Evolutionary conservation across 176 grass and related monocot species (phyloP).

Genomic region (Avena atlantica): DNA sequence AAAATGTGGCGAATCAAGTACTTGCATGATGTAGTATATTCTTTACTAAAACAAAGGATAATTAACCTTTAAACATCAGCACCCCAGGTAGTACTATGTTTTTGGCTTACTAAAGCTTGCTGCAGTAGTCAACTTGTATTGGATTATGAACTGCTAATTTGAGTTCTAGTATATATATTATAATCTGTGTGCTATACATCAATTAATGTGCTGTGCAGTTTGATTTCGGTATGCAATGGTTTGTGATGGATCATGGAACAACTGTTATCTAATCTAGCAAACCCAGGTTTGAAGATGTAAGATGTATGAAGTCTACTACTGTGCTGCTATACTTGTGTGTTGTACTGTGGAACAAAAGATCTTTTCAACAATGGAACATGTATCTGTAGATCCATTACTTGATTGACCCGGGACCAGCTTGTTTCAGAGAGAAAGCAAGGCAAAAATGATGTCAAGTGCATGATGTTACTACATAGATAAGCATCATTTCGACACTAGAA

Average conservation of each 20-base stretch:
- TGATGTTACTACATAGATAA: slow-evolving; percentile 3
- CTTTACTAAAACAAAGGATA: too few relatives aligned
- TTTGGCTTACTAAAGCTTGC: too few relatives aligned
- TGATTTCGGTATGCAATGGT: too few relatives aligned
- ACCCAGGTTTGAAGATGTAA: neutral
- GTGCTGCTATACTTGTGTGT: too few relatives aligned
- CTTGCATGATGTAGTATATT: neutral
- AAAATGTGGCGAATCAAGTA: neutral
- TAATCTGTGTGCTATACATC: too few relatives aligned
- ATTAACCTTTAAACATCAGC: too few relatives aligned
- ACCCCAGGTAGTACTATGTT: too few relatives aligned
- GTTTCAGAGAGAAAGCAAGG: neutral
- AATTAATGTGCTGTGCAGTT: too few relatives aligned
- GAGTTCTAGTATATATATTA: neutral
- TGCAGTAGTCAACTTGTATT: neutral
- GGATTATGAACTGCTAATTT: neutral
- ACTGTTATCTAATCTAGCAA: neutral
- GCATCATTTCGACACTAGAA: neutral
- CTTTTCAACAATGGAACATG: neutral
- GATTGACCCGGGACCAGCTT: neutral
- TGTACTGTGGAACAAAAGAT: too few relatives aligned
- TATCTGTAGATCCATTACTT: too few relatives aligned
- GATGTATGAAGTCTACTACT: too few relatives aligned
- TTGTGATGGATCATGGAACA: too few relatives aligned
- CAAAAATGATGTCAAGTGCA: neutral